Percentiles rank a stretch among this genome's conserved stretches.
These are phyloP conservation scores for Hortiboletus campestris DNA, from an alignment of 768 basidiomycete species.

Conservation along the genomic window DNA sequence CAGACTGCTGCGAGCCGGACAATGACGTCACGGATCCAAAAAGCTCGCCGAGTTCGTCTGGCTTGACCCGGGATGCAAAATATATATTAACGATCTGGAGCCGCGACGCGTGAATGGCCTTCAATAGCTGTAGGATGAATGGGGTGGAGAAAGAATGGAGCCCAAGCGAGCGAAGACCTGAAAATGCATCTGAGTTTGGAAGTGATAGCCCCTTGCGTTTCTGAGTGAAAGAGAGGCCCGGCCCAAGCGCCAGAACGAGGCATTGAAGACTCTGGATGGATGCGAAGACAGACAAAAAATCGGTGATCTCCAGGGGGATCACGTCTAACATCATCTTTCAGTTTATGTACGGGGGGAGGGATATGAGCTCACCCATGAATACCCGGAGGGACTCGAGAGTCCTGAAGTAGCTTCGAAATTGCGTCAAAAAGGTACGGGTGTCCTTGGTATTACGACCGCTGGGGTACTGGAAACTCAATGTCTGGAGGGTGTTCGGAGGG, in stretches of 20 bases:
- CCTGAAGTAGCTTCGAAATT: conserved; percentile 12
- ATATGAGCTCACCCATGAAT: conserved; percentile 14
- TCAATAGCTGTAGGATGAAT: conserved; percentile 6
- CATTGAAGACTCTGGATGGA: conserved; percentile 17
- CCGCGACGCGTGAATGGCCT: conserved; percentile 3
- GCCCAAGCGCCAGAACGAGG: conserved; percentile 18
- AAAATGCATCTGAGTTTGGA: conserved; percentile 1
- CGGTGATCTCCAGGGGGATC: conserved; percentile 14
- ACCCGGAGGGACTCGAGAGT: conserved; percentile 13
- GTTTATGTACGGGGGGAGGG: background rate
- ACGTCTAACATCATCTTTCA: background rate
- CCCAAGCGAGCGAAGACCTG: conserved; percentile 9
- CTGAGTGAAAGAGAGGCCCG: conserved; percentile 1
- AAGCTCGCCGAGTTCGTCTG: conserved; percentile 5
- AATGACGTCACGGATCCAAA: conserved; percentile 6
- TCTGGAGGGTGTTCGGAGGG: background rate
- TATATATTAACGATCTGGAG: conserved; percentile 17
- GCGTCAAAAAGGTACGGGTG: conserved; percentile 8
- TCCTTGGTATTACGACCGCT: conserved; percentile 14
- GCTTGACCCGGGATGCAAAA: conserved; percentile 10
- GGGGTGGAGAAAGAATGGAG: conserved; percentile 14
- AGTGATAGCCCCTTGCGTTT: conserved; percentile 13
- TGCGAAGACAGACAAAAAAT: conserved; percentile 12
- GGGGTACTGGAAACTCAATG: conserved; percentile 17
- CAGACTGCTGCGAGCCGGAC: conserved; percentile 6